A percentile compares a stretch with the other conserved stretches of the same genome.
Evolutionary conservation across 257 asterid species (phyloP).

Genomic region (Paraleonurus japonicus): DNA sequence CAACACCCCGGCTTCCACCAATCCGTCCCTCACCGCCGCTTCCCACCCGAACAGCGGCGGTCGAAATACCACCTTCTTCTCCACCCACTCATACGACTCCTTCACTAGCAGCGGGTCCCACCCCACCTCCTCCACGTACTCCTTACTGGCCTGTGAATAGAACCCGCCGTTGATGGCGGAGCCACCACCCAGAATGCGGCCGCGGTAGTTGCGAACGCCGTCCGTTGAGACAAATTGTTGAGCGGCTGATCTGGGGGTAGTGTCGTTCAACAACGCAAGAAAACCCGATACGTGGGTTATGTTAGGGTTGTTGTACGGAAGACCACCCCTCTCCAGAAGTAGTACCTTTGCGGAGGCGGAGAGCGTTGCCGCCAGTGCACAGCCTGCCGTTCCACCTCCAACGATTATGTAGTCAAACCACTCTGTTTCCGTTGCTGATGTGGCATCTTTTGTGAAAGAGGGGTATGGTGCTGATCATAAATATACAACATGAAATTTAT

Average conservation of each 20-base stretch:
- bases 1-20: not conserved
- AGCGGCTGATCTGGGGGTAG: constrained; percentile 53
- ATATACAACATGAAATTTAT: not conserved
- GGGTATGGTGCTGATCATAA: constrained; percentile 51
- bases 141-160: constrained; percentile 52
- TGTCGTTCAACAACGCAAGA: constrained; percentile 36
- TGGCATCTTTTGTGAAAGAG: constrained; percentile 63
- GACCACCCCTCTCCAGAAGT: constrained; percentile 72
- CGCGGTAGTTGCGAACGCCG: constrained; percentile 80
- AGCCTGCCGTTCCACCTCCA: constrained; percentile 89
- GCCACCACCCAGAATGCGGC: constrained; percentile 74
- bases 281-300: constrained; percentile 44
- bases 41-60: not conserved
- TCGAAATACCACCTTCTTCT: not conserved
- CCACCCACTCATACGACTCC: not conserved
- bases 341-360: constrained; percentile 59
- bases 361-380: constrained; percentile 78
- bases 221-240: constrained; percentile 74
- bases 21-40: not conserved
- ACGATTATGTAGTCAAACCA: constrained; percentile 64
- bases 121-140: no score
- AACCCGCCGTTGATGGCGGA: constrained; percentile 84
- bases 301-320: constrained; percentile 68
- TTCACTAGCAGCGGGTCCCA: not conserved
- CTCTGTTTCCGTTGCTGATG: constrained; percentile 35